phyloP scores from a whole-genome alignment of 163 green algal species.

The Chlamydomonas reinhardtii region DNA sequence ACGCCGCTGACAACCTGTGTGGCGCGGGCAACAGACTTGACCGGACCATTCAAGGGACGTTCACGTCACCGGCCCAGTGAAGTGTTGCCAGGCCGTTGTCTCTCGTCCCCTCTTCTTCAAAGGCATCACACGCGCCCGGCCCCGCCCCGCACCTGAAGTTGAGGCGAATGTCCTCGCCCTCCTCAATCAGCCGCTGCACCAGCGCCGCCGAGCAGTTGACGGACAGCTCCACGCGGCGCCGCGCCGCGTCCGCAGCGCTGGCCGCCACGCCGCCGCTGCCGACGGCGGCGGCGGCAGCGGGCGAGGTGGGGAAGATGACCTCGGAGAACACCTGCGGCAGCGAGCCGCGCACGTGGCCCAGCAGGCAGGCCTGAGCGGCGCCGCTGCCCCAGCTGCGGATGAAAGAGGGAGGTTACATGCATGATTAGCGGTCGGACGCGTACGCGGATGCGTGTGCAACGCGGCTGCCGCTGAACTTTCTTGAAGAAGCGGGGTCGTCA shows the following conservation, averaged over 20 bases:
- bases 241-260: no score
- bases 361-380: conserved; percentile 53
- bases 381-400: conserved; percentile 51
- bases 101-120: no score
- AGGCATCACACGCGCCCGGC: no score
- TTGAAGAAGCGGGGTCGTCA: no score
- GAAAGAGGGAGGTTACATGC: no score
- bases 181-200: conserved; percentile 57
- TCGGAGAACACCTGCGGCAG: conserved; percentile 29
- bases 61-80: no score
- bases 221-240: conserved; percentile 26
- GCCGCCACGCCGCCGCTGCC: neutral
- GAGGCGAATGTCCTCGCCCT: conserved; percentile 62
- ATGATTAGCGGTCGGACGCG: no score
- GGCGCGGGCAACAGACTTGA: no score
- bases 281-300: neutral
- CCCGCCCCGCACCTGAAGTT: conserved; percentile 17
- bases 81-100: no score
- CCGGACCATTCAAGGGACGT: no score
- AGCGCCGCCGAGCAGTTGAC: conserved; percentile 47
- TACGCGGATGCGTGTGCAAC: no score
- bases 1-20: conserved; percentile 30
- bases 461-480: no score
- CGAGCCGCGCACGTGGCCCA: conserved; percentile 28
- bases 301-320: neutral